Conservation (phyloP, 164 flowering plant species). For the Vitis rotundifolia region DNA sequence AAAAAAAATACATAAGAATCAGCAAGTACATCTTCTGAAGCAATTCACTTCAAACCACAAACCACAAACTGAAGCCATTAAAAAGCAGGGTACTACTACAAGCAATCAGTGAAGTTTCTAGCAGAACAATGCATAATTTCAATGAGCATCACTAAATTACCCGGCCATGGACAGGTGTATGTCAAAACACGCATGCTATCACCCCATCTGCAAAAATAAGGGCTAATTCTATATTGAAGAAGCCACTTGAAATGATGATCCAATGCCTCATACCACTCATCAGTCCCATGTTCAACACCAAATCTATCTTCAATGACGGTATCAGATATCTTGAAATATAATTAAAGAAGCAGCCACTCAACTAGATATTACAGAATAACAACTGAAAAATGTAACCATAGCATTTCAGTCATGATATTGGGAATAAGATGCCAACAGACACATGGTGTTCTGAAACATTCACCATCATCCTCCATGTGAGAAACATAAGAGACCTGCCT, state of each 20-base stretch:
- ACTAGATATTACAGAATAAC: neutral
- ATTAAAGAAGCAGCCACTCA: slow-evolving; percentile 24
- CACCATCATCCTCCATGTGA: too few relatives aligned
- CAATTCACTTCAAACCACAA: neutral
- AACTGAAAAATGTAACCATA: neutral
- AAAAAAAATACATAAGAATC: neutral
- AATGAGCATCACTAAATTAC: slow-evolving; percentile 32
- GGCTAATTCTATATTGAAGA: slow-evolving; percentile 89
- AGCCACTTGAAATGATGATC: slow-evolving; percentile 95
- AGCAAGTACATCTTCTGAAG: neutral
- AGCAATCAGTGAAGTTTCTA: neutral
- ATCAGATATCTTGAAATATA: slow-evolving; percentile 70
- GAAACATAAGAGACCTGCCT: too few relatives aligned
- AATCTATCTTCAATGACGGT: slow-evolving; percentile 98
- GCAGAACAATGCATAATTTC: neutral
- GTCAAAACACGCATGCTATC: slow-evolving; percentile 91
- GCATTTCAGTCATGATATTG: too few relatives aligned
- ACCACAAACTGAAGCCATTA: neutral
- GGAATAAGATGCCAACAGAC: too few relatives aligned
- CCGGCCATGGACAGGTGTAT: slow-evolving; percentile 97
- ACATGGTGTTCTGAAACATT: too few relatives aligned
- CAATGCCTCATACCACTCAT: slow-evolving; percentile 79
- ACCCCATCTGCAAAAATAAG: slow-evolving; percentile 97
- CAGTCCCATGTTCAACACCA: slow-evolving; percentile 86
- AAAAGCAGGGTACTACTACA: neutral